Base-by-base conservation (phyloP, 768 basidiomycete species). In the Panus rudis region DNA sequence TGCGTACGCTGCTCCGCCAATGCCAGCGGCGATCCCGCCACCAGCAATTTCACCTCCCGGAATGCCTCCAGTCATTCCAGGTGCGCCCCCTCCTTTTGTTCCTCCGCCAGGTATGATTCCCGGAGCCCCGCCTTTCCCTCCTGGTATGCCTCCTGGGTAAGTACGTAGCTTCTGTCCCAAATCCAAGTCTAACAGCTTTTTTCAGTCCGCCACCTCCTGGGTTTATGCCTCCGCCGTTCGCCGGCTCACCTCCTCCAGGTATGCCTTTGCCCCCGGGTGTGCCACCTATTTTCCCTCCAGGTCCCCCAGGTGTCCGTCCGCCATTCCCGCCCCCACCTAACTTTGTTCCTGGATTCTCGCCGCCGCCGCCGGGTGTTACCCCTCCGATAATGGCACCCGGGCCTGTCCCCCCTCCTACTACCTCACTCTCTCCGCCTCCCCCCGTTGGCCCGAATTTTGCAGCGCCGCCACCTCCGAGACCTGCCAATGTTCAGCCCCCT, bases 91-190 rank as follows among this genome's bases (percentile, higher is more conserved):
- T 31, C 48, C 50, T 25, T 14, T 14, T 7, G 21, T 35, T 14
- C 33, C 33, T 8, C 52, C 55, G 23, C 22, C 55, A 12, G 40
- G 49, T 37, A 23, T 54, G 30, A 41, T 46, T 28, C 62, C 63
- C 50, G 55, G 58, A 50, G 52, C 59, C 52, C 63, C 65, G 26
- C 60, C 63, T 27, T 62, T 62, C 48, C 56, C 67, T 62, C 69
- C 72, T 17, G 73, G 72, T 17, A 73, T 81, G 48, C 76, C 75
- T 21, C 77, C 75, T 38, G 78, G 74, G 77, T 79, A 58, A 42
- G 52, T 45, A 27, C 10, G 2, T 31, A 12, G 33, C 37, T 24
- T 48, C 32, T 7, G 5, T 41, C 11, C 14, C 27, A 31, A 48
- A 33, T 30, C 23, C 42, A 42, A 24, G 49, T 44, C 42, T 41